Conservation (phyloP, 78 protist genomes). For the Acrasis kona region DNA sequence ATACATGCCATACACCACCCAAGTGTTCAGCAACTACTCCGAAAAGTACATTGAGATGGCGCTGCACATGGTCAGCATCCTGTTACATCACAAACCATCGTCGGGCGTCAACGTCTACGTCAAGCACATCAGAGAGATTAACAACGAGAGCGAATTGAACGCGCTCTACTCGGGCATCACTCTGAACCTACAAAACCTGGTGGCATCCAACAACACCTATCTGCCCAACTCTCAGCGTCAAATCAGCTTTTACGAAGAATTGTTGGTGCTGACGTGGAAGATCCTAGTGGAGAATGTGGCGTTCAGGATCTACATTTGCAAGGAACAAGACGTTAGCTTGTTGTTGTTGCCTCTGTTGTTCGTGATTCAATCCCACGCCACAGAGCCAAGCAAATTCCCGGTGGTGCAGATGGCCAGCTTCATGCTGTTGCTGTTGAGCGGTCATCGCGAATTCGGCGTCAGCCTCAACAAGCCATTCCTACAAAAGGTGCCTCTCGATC, state of each 20-base stretch:
- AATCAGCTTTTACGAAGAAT: background rate
- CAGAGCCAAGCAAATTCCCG: background rate
- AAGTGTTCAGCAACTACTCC: too few species aligned
- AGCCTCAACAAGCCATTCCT: conserved; percentile 15
- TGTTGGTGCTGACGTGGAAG: background rate
- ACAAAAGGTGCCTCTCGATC: background rate
- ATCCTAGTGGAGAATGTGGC: background rate
- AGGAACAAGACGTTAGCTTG: background rate
- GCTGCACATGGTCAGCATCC: too few species aligned
- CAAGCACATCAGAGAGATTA: too few species aligned
- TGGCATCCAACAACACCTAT: background rate
- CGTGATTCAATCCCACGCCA: background rate
- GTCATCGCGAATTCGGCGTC: conserved; percentile 56
- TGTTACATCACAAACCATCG: too few species aligned
- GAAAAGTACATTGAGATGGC: too few species aligned
- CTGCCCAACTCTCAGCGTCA: background rate
- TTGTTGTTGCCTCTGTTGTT: conserved; percentile 15
- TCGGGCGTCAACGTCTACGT: too few species aligned
- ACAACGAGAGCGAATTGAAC: background rate
- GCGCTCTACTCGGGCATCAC: background rate
- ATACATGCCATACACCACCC: background rate
- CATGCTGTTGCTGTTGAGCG: conserved; percentile 16
- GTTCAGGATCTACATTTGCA: background rate
- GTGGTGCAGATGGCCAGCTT: conserved; percentile 13
- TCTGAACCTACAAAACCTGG: background rate